These are phyloP conservation scores for Agrocybe pediades DNA, from an alignment of 768 basidiomycete genomes.

Conservation along the genomic window DNA sequence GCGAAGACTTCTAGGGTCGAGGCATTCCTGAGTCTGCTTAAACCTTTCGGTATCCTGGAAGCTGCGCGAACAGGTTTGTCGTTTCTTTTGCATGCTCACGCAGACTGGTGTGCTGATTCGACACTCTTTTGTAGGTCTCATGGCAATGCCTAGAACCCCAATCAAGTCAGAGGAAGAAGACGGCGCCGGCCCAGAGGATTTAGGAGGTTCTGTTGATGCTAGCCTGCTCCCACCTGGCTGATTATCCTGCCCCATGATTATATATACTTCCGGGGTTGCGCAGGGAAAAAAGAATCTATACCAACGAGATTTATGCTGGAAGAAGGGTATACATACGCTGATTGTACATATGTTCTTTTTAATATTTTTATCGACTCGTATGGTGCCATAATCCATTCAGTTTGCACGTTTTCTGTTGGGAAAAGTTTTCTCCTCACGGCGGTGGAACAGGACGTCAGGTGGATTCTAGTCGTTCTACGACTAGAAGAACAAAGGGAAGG, in stretches of 20 bases:
- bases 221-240: slow-evolving; percentile 94
- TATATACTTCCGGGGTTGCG: neutral
- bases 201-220: slow-evolving; percentile 76
- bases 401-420: too few species aligned
- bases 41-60: slow-evolving; percentile 96
- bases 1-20: slow-evolving; percentile 92
- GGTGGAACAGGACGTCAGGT: too few species aligned
- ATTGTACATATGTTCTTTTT: too few species aligned
- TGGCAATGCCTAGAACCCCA: slow-evolving; percentile 98
- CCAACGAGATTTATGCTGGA: too few species aligned
- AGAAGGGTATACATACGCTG: too few species aligned
- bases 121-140: slow-evolving; percentile 59
- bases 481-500: too few species aligned
- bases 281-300: too few species aligned
- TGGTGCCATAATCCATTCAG: too few species aligned
- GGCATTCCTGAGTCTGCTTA: slow-evolving; percentile 87
- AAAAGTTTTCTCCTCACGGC: too few species aligned
- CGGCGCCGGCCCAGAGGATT: slow-evolving; percentile 44
- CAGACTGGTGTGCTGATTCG: slow-evolving; percentile 2
- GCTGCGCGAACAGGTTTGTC: slow-evolving; percentile 86
- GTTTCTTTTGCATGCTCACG: slow-evolving; percentile 3
- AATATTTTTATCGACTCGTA: too few species aligned
- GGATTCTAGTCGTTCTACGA: too few species aligned
- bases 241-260: slow-evolving; percentile 12
- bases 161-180: slow-evolving; percentile 69